phyloP scores from a whole-genome alignment of 2,329 filamentous ascomycete genomes.

The Didymella segeticola region DNA sequence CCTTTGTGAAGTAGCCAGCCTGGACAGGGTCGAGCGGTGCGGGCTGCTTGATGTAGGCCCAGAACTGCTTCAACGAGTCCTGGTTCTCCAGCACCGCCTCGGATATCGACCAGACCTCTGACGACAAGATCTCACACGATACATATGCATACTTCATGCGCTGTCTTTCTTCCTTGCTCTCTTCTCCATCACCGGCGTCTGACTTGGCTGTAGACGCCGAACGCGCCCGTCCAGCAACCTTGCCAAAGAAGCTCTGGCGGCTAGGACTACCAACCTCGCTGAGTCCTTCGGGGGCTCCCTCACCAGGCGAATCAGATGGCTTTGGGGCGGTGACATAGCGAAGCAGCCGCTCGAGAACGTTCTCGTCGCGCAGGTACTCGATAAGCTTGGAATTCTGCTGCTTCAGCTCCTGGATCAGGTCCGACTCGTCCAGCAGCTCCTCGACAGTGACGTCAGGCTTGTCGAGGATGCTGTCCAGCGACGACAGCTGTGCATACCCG shows the following conservation, averaged over 20 bases:
- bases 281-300: slow-evolving; percentile 55
- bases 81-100: slow-evolving; percentile 90
- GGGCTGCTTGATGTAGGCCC: slow-evolving; percentile 85
- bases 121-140: slow-evolving; percentile 90
- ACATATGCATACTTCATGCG: slow-evolving; percentile 94
- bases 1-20: slow-evolving; percentile 97
- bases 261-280: slow-evolving; percentile 44
- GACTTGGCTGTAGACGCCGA: slow-evolving; percentile 54
- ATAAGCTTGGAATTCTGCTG: slow-evolving; percentile 98
- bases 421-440: slow-evolving; percentile 93
- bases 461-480: slow-evolving; percentile 95
- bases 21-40: slow-evolving; percentile 89
- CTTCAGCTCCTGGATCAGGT: slow-evolving; percentile 96
- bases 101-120: slow-evolving; percentile 95
- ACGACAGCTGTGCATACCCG: slow-evolving; percentile 96
- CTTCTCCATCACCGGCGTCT: slow-evolving; percentile 53
- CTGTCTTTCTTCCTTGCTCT: slow-evolving; percentile 85
- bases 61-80: slow-evolving; percentile 80
- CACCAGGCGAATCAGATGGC: slow-evolving; percentile 50
- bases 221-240: slow-evolving; percentile 51
- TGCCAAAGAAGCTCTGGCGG: slow-evolving; percentile 55
- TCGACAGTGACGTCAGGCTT: slow-evolving; percentile 94
- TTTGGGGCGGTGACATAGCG: slow-evolving; percentile 89
- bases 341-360: slow-evolving; percentile 82
- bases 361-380: slow-evolving; percentile 89